Evolutionary conservation across 2,329 filamentous ascomycete species (phyloP).

Genomic region (Xylaria sp.): DNA sequence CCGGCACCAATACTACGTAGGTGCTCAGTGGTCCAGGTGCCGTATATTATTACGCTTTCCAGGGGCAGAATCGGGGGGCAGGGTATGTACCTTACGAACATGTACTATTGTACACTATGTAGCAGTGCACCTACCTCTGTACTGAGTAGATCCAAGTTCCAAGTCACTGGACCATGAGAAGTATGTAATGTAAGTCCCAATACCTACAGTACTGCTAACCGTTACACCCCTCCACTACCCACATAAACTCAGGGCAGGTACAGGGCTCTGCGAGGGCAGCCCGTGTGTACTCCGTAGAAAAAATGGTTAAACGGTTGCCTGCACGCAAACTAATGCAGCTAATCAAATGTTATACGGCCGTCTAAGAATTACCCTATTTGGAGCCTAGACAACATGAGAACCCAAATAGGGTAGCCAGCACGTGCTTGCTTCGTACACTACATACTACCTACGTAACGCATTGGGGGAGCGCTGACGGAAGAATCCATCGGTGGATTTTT

Average conservation of each 20-base stretch:
- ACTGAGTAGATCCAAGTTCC: no score
- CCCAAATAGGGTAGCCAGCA: slow-evolving; percentile 16
- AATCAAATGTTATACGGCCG: not conserved
- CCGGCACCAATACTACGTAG: slow-evolving; percentile 2
- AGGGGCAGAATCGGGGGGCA: not conserved
- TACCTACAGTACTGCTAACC: no score
- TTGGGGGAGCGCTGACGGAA: no score
- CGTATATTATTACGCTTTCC: slow-evolving; percentile 4
- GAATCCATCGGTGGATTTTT: slow-evolving; percentile 6
- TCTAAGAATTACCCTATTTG: slow-evolving; percentile 3
- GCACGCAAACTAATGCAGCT: not conserved
- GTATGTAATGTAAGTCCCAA: no score
- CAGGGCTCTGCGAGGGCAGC: not conserved
- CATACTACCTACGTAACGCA: no score
- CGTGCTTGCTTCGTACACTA: slow-evolving; percentile 2
- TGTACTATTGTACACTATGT: not conserved
- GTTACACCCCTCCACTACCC: no score
- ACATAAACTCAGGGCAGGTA: no score
- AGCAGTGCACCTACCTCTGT: not conserved
- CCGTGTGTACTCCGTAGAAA: slow-evolving; percentile 1
- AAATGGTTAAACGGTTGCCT: not conserved
- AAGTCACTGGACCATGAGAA: not conserved
- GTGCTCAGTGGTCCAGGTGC: not conserved
- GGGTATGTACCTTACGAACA: not conserved
- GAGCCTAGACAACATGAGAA: not conserved